A percentile compares a stretch with the other conserved stretches of the same genome.
Evolutionary conservation across 1,139 yeast species (phyloP).

Genomic region (Hansenula lynferdii): DNA sequence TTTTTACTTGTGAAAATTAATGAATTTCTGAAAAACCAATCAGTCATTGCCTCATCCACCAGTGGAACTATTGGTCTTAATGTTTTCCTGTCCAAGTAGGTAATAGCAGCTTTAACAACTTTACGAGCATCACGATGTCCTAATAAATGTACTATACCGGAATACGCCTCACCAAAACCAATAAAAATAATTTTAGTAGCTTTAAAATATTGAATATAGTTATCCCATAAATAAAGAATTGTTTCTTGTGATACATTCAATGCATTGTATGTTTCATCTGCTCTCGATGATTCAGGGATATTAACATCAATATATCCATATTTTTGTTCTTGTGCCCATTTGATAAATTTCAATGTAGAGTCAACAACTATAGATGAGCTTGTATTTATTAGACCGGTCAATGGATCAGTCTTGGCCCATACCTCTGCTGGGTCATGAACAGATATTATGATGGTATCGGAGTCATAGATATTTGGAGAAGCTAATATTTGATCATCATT

Average conservation of each 20-base stretch:
- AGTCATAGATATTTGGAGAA: conserved; percentile 64
- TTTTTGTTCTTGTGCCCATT: conserved; percentile 53
- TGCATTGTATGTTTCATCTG: conserved; percentile 50
- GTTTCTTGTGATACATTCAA: conserved; percentile 72
- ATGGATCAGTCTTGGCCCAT: conserved; percentile 84
- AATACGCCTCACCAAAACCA: conserved; percentile 88
- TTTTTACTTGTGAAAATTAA: conserved; percentile 70
- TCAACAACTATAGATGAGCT: conserved; percentile 67
- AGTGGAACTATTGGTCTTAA: conserved; percentile 78
- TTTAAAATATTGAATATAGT: conserved; percentile 71
- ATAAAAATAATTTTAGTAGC: conserved; percentile 71
- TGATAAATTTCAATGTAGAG: conserved; percentile 46
- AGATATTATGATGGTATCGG: conserved; percentile 59
- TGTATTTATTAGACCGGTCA: conserved; percentile 73
- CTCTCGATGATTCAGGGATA: conserved; percentile 46
- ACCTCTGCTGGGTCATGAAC: conserved; percentile 93
- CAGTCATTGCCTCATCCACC: conserved; percentile 83
- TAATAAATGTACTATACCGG: conserved; percentile 79
- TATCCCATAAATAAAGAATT: conserved; percentile 82
- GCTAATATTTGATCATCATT: conserved; percentile 71
- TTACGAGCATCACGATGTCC: conserved; percentile 73
- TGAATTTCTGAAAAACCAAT: conserved; percentile 89
- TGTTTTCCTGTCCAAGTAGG: conserved; percentile 60
- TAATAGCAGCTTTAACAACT: conserved; percentile 69
- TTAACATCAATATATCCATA: conserved; percentile 84